These are phyloP conservation scores for Stentor coeruleus DNA, from an alignment of 73 alveolate genomes.

Conservation along the genomic window DNA sequence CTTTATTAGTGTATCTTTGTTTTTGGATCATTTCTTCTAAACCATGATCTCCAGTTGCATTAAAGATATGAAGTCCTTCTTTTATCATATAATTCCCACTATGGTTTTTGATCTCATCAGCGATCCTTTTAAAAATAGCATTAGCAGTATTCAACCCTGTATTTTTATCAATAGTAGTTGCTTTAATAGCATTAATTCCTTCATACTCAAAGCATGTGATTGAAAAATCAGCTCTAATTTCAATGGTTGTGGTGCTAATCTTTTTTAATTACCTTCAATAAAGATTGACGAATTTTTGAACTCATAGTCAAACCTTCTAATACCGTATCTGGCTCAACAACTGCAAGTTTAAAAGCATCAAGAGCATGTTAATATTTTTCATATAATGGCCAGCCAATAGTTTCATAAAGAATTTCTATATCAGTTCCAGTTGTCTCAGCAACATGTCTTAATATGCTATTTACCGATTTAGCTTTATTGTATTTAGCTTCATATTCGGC, in stretches of 20 bases:
- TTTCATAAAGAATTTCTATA: constrained; percentile 58
- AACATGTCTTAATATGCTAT: constrained; percentile 62
- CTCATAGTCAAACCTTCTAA: constrained; percentile 50
- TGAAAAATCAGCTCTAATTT: constrained; percentile 74
- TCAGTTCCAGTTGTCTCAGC: constrained; percentile 48
- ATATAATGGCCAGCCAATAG: constrained; percentile 79
- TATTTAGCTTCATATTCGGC: constrained; percentile 57
- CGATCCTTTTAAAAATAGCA: constrained; percentile 55
- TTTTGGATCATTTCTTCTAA: constrained; percentile 39
- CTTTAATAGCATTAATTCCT: constrained; percentile 85
- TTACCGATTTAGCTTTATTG: constrained; percentile 71
- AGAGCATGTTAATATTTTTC: constrained; percentile 72
- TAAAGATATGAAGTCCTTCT: constrained; percentile 62
- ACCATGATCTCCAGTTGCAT: constrained; percentile 52
- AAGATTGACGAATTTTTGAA: constrained; percentile 46
- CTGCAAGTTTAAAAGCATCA: constrained; percentile 67
- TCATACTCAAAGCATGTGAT: constrained; percentile 73
- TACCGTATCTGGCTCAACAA: constrained; percentile 63
- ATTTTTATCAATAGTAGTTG: constrained; percentile 60
- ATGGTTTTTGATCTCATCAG: constrained; percentile 50
- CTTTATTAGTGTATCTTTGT: constrained; percentile 25
- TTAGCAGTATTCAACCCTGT: constrained; percentile 62
- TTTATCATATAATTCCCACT: constrained; percentile 66
- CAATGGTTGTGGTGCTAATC: constrained; percentile 64
- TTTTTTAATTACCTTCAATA: constrained; percentile 54